Evolutionary conservation across 2,329 filamentous ascomycete genomes (phyloP), one percentile per base, ranked within the genome.

Genomic region (Neonectria coccinea): DNA sequence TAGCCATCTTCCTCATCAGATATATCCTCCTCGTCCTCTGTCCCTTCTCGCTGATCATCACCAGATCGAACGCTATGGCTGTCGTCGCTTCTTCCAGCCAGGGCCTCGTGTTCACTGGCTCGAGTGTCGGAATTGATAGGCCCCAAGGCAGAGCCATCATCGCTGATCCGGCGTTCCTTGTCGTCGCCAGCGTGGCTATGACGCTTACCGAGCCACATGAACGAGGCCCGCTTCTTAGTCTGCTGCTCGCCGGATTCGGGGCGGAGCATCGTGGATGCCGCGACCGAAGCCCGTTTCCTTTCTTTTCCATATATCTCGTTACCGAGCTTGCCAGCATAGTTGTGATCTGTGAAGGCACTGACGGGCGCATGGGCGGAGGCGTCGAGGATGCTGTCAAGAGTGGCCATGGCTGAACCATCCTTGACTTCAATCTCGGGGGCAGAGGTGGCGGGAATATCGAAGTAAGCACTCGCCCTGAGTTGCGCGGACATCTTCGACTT

Each of bases 311-410:
- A 97, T 0, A 94, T 87, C 71, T 95, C 92, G 5, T 86, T 78
- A 25, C 93, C 92, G 11, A 94, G 83, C 67, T 89, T 88, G 5
- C 94, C 94, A 29, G 90, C 92, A 74, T 92, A 94, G 0, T 91
- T 88, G 77, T 97, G 94, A 74, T 97, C 93, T 0, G 92, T 97
- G 73, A 98, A 98, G 27, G 94, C 95, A 69, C 86, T 93, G 31
- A 97, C 94, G 1, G 96, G 96, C 0, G 96, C 95, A 64, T 86
- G 88, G 3, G 93, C 92, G 3, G 95, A 96, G 8, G 95, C 96
- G 75, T 97, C 92, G 16, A 99, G 85, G 57, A 99, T 97, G 76
- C 89, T 94, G 70, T 99, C 94, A 8, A 99, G 86, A 0, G 95
- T 97, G 45, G 88, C 91, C 75, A 94, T 92, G 11, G 95, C 94